Conservation (phyloP, 2,329 filamentous ascomycete species). For the Raffaelea arxii region DNA sequence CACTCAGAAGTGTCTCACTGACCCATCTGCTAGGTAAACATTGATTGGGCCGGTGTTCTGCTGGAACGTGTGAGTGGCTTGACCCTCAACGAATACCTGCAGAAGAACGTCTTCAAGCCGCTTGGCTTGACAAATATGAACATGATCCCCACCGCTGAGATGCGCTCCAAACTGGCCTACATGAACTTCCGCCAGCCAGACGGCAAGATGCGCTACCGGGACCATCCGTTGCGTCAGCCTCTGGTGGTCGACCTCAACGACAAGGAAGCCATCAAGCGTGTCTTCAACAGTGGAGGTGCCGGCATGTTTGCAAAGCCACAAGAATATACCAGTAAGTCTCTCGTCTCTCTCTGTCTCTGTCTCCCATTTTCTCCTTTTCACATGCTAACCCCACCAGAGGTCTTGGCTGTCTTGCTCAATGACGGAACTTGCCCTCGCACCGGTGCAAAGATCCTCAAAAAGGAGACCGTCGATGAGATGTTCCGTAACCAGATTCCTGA, state of each 20-base stretch:
- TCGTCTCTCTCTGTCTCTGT: neutral
- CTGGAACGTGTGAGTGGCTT: constrained; percentile 31
- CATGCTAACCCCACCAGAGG: constrained; percentile 25
- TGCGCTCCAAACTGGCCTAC: constrained; percentile 41
- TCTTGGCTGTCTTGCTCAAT: constrained; percentile 51
- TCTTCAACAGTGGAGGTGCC: constrained; percentile 31
- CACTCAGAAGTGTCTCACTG: too few relatives aligned
- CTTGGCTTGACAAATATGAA: constrained; percentile 35
- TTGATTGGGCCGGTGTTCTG: constrained; percentile 39
- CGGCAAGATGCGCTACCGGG: constrained; percentile 25
- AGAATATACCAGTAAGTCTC: constrained; percentile 23
- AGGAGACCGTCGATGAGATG: constrained; percentile 48
- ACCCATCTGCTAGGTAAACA: constrained; percentile 29
- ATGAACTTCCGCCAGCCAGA: constrained; percentile 41
- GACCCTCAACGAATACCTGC: constrained; percentile 32
- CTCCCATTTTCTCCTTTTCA: neutral
- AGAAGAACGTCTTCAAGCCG: constrained; percentile 31
- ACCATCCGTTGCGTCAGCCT: constrained; percentile 18
- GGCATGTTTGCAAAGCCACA: constrained; percentile 31
- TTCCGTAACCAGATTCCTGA: constrained; percentile 50
- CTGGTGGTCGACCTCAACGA: constrained; percentile 7
- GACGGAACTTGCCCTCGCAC: constrained; percentile 49
- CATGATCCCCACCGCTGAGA: constrained; percentile 39
- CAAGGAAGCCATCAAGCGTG: neutral
- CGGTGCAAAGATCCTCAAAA: constrained; percentile 37